These are phyloP conservation scores for Bonia amplexicaulis DNA, from an alignment of 176 grass and related monocot species.

Conservation along the genomic window DNA sequence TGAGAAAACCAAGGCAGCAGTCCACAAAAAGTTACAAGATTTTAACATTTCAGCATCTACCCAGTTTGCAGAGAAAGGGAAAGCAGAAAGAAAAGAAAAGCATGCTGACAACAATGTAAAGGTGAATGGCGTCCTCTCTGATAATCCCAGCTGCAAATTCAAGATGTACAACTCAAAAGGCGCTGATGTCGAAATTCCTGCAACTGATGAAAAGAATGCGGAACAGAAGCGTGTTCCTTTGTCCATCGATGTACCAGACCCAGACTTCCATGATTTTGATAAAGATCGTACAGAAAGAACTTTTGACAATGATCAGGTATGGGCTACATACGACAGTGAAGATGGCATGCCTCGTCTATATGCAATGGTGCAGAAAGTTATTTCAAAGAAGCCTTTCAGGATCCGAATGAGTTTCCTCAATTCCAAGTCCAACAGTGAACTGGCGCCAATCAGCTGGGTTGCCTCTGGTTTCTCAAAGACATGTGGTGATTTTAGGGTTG, in stretches of 20 bases:
- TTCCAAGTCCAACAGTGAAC: constrained; percentile 71
- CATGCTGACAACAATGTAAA: constrained; percentile 33
- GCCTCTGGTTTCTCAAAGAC: constrained; percentile 79
- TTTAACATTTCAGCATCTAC: constrained; percentile 40
- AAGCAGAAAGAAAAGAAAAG: constrained; percentile 28
- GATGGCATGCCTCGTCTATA: constrained; percentile 98
- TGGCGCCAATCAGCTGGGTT: constrained; percentile 76
- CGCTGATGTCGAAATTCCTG: constrained; percentile 11
- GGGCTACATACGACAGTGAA: constrained; percentile 89
- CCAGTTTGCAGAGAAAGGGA: constrained; percentile 30
- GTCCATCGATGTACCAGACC: constrained; percentile 90
- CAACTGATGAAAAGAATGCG: constrained; percentile 29
- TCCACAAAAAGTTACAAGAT: constrained; percentile 50
- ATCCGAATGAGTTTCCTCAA: constrained; percentile 82
- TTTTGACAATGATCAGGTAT: constrained; percentile 85
- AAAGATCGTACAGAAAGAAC: constrained; percentile 73
- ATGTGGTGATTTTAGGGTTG: constrained; percentile 83
- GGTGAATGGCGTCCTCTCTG: constrained; percentile 19
- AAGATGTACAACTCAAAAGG: constrained; percentile 34
- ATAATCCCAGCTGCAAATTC: background rate
- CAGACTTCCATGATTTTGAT: constrained; percentile 95
- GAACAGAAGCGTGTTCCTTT: constrained; percentile 41
- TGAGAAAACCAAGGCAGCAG: constrained; percentile 52
- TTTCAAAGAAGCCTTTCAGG: constrained; percentile 74
- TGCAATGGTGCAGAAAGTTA: constrained; percentile 85